Base-by-base conservation (phyloP, 371 early-diverging fungal genomes). In the Dichotomocladium elegans region DNA sequence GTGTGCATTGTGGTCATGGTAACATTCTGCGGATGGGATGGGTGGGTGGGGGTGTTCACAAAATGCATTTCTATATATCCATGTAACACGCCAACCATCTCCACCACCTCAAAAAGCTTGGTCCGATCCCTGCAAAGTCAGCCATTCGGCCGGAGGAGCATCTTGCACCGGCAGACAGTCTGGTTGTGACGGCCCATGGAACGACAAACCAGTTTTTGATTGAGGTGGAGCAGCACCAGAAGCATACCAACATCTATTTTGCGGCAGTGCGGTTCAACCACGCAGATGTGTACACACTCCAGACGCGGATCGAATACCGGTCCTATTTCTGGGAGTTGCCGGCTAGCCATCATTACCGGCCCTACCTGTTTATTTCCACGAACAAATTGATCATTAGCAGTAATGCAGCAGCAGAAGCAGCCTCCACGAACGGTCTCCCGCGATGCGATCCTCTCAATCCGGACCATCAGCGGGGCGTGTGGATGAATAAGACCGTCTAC, bases 271-370 rank as follows among this genome's bases (percentile, higher is more conserved):
- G 48, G 11, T 71, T 74, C 44, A 41, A 49, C 2, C 61, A 67
- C 17, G 48, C 66, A 31, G 75, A 68, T 27, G 58, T 35, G 3
- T 74, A 74, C 46, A 27, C 27, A 25, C 47, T 74, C 14, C 34
- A 64, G 10, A 63, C 57, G 3, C 41, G 58, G 5, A 54, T 48
- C 26, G 75, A 74, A 53, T 64, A 68, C 29, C 47, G 75, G 31
- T 68, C 68, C 24, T 70, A 70, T 44, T 74, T 70, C 46, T 74
- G 71, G 71, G 67, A 71, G 55, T 25, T 53, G 1, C 75, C 75
- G 6, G 55, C 64, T 3, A 44, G 51, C 8, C 75, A 71, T 41
- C 31, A 41, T n/a, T 71, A 74, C 43, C 62, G 56, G 22, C 75
- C 75, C 0, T 44, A 46, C 22, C 37, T 42, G 7, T 70, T 68